Base-by-base conservation (phyloP, 2,329 filamentous ascomycete species). In the Paecilomyces formosus region DNA sequence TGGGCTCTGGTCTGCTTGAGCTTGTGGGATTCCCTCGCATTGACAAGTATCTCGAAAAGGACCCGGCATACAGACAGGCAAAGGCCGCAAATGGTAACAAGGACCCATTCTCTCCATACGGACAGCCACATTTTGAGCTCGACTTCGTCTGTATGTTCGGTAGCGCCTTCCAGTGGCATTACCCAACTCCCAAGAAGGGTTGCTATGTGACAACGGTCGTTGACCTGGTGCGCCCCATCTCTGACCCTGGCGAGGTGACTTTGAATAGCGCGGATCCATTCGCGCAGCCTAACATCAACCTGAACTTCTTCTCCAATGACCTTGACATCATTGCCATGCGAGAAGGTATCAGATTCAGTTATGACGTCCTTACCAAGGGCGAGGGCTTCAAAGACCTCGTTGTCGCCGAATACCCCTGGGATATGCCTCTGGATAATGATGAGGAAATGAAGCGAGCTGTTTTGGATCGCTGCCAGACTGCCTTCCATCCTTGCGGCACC, bases 91-190 rank as follows among this genome's bases (percentile, higher is more conserved):
- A 80, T 56, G 73, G 68, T 8, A 70, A 70, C 2, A 57, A 69
- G 0, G 83, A 85, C 57, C 82, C 82, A 2, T 85, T 85, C 64
- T 78, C 78, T 1, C 82, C 82, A 0, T 74, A 71, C 3, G 82
- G 81, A 7, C 82, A 85, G 67, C 83, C 83, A 24, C 83, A 85
- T 62, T 85, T 85, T 62, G 82, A 86, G 70, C 76, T 85, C 31
- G 84, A 87, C 70, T 87, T 87, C 64, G 80, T 87, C 11, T 74
- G 77, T 55, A 79, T 86, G 75, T 87, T 86, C 66, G 71, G 78
- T 45, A 71, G 72, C 9, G 78, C 78, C 0, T 82, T 81, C 70
- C 78, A 81, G 64, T 80, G 77, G 77, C 78, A 81, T 59, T 74
- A 74, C 54, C 77, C 76, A 0, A 69, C 66, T 0, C 78, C 78